phyloP scores from a whole-genome alignment of 78 protist species.

The Chrysochromulina parva region DNA sequence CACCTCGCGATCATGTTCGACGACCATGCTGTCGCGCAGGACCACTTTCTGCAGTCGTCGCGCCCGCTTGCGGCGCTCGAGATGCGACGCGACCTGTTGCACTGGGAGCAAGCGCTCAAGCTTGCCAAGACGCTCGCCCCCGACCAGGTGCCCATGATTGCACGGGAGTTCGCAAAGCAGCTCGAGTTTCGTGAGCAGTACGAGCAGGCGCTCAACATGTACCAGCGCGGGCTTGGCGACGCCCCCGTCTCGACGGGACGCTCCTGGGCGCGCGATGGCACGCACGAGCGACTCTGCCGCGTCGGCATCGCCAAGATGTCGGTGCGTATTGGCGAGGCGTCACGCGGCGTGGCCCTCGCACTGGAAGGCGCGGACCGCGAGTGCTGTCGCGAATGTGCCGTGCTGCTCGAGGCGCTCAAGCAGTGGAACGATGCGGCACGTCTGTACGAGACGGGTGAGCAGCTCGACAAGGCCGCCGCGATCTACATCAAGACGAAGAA shows the following conservation, averaged over 20 bases:
- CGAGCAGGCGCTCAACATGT: neutral
- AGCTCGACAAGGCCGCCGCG: constrained; percentile 62
- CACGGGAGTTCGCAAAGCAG: constrained; percentile 71
- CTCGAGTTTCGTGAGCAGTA: constrained; percentile 73
- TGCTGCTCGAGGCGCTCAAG: constrained; percentile 57
- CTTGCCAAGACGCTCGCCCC: constrained; percentile 71
- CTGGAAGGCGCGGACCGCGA: neutral
- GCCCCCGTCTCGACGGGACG: neutral
- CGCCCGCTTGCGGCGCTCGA: constrained; percentile 70
- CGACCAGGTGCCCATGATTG: constrained; percentile 51
- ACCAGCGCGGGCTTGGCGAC: constrained; percentile 30
- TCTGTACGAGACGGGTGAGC: constrained; percentile 54
- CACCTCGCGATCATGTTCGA: constrained; percentile 58
- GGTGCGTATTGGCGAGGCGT: constrained; percentile 54
- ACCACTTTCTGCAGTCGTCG: constrained; percentile 38
- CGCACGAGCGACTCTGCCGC: neutral
- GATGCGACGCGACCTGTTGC: constrained; percentile 75
- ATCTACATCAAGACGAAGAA: constrained; percentile 66
- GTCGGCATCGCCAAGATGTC: constrained; percentile 56
- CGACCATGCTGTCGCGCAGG: constrained; percentile 53
- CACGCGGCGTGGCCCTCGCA: constrained; percentile 47
- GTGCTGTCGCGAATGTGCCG: constrained; percentile 64
- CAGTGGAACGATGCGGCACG: constrained; percentile 72
- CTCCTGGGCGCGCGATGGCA: neutral
- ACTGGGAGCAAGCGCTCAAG: constrained; percentile 78